phyloP scores from a whole-genome alignment of 2,329 filamentous ascomycete species.

The Teratosphaeria pseudoeucalypti region DNA sequence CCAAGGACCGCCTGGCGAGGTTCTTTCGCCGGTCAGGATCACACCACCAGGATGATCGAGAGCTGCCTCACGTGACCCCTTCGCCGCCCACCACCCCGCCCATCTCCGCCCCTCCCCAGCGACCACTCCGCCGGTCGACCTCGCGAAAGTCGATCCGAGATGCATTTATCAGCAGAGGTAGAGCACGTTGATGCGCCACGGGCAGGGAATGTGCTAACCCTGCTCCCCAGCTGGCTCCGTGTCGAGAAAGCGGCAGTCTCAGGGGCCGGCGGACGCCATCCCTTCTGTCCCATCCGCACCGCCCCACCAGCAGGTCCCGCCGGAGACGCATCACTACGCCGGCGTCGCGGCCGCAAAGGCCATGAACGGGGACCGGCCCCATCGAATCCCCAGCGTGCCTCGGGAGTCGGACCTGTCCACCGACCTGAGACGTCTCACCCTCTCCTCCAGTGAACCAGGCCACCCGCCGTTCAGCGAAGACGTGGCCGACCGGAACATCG shows the following conservation, averaged over 20 bases:
- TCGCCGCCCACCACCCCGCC: slow-evolving; percentile 3
- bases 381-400: slow-evolving; percentile 3
- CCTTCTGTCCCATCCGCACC: background rate
- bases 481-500: slow-evolving; percentile 52
- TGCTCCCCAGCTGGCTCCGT: background rate
- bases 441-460: background rate
- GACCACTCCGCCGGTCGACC: background rate
- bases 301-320: background rate
- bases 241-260: background rate
- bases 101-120: background rate
- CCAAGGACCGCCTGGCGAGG: background rate
- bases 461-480: slow-evolving; percentile 45
- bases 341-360: slow-evolving; percentile 2
- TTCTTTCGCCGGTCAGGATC: slow-evolving; percentile 1
- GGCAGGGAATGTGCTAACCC: background rate
- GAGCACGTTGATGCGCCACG: background rate
- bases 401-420: slow-evolving; percentile 4
- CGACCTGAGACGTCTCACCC: slow-evolving; percentile 5
- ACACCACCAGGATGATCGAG: background rate
- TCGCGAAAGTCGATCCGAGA: slow-evolving; percentile 4
- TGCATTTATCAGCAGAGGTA: slow-evolving; percentile 3
- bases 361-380: slow-evolving; percentile 1
- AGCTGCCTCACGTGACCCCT: background rate
- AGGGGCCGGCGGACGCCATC: background rate
- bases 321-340: background rate